Percentiles rank a stretch among this genome's conserved stretches.
These are phyloP conservation scores for Boletus tomentosulus DNA, from an alignment of 768 basidiomycete species.

Conservation along the genomic window DNA sequence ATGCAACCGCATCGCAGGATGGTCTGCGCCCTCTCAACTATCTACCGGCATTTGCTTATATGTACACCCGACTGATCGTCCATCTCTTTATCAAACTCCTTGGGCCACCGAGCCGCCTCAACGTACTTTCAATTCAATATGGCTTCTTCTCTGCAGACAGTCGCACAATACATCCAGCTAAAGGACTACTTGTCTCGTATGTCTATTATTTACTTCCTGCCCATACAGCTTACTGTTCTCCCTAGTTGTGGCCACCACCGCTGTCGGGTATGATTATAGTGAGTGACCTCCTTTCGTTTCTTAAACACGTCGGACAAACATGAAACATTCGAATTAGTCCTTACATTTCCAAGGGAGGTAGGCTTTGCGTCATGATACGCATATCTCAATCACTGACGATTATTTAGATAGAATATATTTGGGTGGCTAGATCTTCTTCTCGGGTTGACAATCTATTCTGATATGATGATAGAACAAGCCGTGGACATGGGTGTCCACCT, in stretches of 20 bases:
- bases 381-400: background rate
- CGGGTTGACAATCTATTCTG: background rate
- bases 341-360: background rate
- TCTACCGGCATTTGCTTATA: too few species aligned
- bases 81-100: too few species aligned
- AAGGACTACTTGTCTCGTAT: background rate
- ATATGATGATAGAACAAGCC: background rate
- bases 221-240: background rate
- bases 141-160: background rate
- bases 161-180: background rate
- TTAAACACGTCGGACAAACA: background rate
- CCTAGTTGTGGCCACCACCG: background rate
- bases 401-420: background rate
- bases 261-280: background rate
- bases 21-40: too few species aligned
- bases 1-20: too few species aligned
- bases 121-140: background rate
- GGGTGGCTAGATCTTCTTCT: background rate
- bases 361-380: background rate
- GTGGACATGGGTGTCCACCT: background rate
- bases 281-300: background rate
- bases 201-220: background rate
- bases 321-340: background rate
- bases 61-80: too few species aligned
- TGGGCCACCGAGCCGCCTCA: too few species aligned